Percentiles rank a stretch among this genome's conserved stretches.
phyloP scores from a whole-genome alignment of 2,329 filamentous ascomycete genomes.

The Xylariaceae sp. region DNA sequence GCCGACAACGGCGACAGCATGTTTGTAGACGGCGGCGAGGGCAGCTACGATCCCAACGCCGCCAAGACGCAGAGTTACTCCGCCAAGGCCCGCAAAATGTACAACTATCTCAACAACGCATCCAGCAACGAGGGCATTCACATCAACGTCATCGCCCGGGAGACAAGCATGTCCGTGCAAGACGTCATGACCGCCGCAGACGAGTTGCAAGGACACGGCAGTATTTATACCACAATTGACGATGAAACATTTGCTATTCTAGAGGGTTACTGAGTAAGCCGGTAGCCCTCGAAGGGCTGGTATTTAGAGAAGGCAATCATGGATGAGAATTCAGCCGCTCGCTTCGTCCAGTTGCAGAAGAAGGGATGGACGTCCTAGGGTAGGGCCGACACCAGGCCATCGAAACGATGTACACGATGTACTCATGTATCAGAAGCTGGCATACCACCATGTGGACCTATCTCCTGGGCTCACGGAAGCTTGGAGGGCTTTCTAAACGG shows the following conservation, averaged over 20 bases:
- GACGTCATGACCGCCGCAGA: slow-evolving; percentile 77
- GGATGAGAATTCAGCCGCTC: no score
- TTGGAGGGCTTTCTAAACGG: no score
- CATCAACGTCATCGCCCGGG: slow-evolving; percentile 68
- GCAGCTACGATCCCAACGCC: slow-evolving; percentile 29
- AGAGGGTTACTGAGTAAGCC: slow-evolving; percentile 42
- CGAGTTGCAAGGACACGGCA: slow-evolving; percentile 67
- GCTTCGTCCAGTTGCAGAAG: no score
- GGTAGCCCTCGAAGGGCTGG: not conserved
- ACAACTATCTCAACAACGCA: slow-evolving; percentile 60
- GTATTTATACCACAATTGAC: slow-evolving; percentile 88
- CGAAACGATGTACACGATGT: no score
- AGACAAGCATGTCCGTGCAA: slow-evolving; percentile 58
- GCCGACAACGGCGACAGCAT: slow-evolving; percentile 32
- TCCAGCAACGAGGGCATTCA: slow-evolving; percentile 76
- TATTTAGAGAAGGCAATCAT: no score
- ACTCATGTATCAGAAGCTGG: no score
- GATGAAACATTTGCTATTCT: slow-evolving; percentile 88
- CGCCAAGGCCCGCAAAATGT: slow-evolving; percentile 63
- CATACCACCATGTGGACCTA: no score
- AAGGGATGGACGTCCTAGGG: no score
- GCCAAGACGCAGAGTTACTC: slow-evolving; percentile 46
- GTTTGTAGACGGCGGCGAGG: slow-evolving; percentile 31
- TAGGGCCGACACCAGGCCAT: no score
- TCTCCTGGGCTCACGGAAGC: no score